Conservation (phyloP, 2,329 filamentous ascomycete genomes). For the Hypoxylon sp. region DNA sequence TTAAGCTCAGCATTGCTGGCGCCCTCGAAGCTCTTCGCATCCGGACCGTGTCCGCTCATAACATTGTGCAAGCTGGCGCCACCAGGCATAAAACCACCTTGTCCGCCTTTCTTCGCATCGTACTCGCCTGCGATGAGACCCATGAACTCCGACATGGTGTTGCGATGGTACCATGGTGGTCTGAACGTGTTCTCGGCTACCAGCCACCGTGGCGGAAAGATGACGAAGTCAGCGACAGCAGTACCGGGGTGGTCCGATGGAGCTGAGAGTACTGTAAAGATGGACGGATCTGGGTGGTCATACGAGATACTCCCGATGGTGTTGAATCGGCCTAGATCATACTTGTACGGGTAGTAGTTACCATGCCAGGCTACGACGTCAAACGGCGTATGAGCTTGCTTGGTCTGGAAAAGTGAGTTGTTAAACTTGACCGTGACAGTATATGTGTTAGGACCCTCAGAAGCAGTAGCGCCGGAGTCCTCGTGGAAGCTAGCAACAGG, state of each 20-base stretch:
- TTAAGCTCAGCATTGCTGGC: constrained; percentile 74
- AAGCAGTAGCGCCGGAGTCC: constrained; percentile 58
- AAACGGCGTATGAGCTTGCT: constrained; percentile 75
- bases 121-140: constrained; percentile 64
- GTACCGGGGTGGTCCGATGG: constrained; percentile 66
- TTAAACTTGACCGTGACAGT: constrained; percentile 72
- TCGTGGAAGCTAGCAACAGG: constrained; percentile 74
- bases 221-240: constrained; percentile 73
- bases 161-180: constrained; percentile 73
- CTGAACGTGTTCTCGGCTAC: constrained; percentile 73
- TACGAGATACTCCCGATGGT: constrained; percentile 76
- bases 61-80: constrained; percentile 70
- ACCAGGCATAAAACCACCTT: constrained; percentile 63
- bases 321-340: constrained; percentile 77
- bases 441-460: constrained; percentile 55
- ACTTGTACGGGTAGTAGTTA: constrained; percentile 79
- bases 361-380: constrained; percentile 81
- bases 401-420: constrained; percentile 72
- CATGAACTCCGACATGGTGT: constrained; percentile 70
- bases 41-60: constrained; percentile 71
- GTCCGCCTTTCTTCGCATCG: constrained; percentile 66
- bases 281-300: constrained; percentile 78
- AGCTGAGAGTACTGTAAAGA: constrained; percentile 75
- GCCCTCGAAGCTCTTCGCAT: constrained; percentile 65
- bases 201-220: constrained; percentile 74